phyloP scores from a whole-genome alignment of 2,329 filamentous ascomycete genomes.

The Fusarium fujikuroi region DNA sequence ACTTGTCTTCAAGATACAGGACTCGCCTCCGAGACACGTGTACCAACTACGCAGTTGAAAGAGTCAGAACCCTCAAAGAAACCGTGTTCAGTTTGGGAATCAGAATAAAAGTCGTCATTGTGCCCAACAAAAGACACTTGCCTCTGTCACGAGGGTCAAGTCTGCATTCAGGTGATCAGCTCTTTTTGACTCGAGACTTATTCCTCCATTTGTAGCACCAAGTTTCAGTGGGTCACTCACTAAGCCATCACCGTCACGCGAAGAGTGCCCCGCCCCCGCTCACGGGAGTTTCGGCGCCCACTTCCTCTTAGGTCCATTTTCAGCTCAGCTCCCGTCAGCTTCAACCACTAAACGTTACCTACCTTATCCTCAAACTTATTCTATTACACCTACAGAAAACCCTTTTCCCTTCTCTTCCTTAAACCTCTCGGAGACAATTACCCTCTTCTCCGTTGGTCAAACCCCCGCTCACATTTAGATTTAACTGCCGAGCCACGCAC shows the following conservation, averaged over 20 bases:
- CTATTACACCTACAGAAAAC: slow-evolving; percentile 1
- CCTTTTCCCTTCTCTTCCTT: neutral
- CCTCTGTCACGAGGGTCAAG: slow-evolving; percentile 17
- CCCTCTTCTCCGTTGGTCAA: neutral
- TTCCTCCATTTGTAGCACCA: slow-evolving; percentile 1
- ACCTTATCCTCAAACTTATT: slow-evolving; percentile 7
- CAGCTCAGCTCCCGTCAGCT: slow-evolving; percentile 10
- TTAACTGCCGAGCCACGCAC: neutral
- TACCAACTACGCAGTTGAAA: neutral
- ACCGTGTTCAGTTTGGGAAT: slow-evolving; percentile 5
- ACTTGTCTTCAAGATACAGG: slow-evolving; percentile 13
- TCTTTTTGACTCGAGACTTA: slow-evolving; percentile 1
- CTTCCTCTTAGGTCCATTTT: slow-evolving; percentile 9
- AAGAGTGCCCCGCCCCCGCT: slow-evolving; percentile 35
- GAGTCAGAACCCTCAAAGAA: neutral
- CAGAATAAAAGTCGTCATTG: neutral
- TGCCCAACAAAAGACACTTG: slow-evolving; percentile 1
- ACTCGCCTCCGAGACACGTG: slow-evolving; percentile 8
- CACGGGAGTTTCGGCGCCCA: slow-evolving; percentile 37
- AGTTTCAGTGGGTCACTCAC: slow-evolving; percentile 14
- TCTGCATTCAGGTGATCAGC: slow-evolving; percentile 28
- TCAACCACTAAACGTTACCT: neutral
- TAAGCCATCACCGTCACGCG: slow-evolving; percentile 24
- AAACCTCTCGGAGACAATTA: neutral
- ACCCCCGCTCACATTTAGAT: neutral